Percentiles rank a stretch among this genome's conserved stretches.
Evolutionary conservation across 768 basidiomycete genomes (phyloP).

Genomic region (Suillus variegatus): DNA sequence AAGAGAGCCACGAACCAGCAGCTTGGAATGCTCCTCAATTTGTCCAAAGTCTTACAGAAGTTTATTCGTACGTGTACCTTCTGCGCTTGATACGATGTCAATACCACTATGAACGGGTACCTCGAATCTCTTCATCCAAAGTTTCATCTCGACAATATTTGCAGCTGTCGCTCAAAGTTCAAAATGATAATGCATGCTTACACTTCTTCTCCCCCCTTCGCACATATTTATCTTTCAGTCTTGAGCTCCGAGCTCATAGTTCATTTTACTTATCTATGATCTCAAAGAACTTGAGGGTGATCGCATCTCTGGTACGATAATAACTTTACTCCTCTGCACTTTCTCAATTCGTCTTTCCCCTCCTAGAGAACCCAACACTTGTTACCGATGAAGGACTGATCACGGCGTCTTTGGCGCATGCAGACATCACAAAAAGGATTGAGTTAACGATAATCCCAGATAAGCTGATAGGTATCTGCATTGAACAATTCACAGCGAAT

Average conservation of each 20-base stretch:
- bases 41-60: not conserved
- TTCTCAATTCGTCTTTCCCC: not conserved
- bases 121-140: not conserved
- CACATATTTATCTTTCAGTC: too few species aligned
- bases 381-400: too few species aligned
- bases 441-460: too few species aligned
- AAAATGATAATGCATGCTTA: not conserved
- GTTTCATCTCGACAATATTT: not conserved
- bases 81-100: not conserved
- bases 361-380: too few species aligned
- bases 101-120: not conserved
- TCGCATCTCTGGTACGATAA: not conserved
- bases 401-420: too few species aligned
- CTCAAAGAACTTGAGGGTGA: not conserved
- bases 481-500: too few species aligned
- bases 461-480: too few species aligned
- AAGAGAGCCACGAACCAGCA: not conserved
- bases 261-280: constrained; percentile 1
- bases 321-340: not conserved
- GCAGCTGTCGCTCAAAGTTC: not conserved
- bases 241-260: not conserved
- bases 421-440: too few species aligned
- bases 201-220: not conserved
- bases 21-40: not conserved
- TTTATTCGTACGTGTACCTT: not conserved